phyloP scores from a whole-genome alignment of 352 stramenopile species.

The Pythium vanterpoolii region DNA sequence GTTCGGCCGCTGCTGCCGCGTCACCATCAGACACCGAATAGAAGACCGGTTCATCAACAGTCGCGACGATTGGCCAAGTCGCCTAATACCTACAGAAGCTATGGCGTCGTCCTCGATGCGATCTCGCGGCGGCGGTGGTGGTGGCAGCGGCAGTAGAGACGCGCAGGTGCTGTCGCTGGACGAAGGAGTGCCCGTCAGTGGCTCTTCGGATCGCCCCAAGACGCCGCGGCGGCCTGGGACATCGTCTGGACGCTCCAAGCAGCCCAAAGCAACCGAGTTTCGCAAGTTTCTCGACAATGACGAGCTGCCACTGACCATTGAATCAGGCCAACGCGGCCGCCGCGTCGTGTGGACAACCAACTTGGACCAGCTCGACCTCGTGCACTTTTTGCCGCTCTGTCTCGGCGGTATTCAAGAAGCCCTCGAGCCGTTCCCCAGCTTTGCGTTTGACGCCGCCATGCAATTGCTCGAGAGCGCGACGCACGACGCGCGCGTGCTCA shows the following conservation, averaged over 20 bases:
- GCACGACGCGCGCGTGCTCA: constrained; percentile 44
- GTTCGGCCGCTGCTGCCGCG: not conserved
- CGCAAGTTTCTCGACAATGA: constrained; percentile 64
- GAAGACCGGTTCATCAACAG: not conserved
- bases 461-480: constrained; percentile 51
- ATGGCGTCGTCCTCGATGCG: not conserved
- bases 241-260: constrained; percentile 48
- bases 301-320: constrained; percentile 59
- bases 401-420: constrained; percentile 65
- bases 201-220: constrained; percentile 10
- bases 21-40: not conserved
- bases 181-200: not conserved
- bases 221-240: constrained; percentile 34
- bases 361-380: constrained; percentile 58
- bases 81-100: not conserved
- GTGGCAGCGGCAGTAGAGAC: constrained; percentile 7
- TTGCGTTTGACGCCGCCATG: constrained; percentile 70
- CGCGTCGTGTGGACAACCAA: constrained; percentile 56
- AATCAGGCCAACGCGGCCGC: constrained; percentile 28
- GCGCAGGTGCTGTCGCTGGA: constrained; percentile 59
- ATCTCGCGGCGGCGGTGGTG: not conserved
- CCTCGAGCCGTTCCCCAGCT: constrained; percentile 69
- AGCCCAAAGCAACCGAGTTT: constrained; percentile 65
- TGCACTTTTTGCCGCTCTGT: constrained; percentile 71
- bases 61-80: not conserved